A percentile compares a stretch with the other conserved stretches of the same genome.
Evolutionary conservation across 1,139 yeast species (phyloP).

Genomic region (Blastobotrys aristatus): DNA sequence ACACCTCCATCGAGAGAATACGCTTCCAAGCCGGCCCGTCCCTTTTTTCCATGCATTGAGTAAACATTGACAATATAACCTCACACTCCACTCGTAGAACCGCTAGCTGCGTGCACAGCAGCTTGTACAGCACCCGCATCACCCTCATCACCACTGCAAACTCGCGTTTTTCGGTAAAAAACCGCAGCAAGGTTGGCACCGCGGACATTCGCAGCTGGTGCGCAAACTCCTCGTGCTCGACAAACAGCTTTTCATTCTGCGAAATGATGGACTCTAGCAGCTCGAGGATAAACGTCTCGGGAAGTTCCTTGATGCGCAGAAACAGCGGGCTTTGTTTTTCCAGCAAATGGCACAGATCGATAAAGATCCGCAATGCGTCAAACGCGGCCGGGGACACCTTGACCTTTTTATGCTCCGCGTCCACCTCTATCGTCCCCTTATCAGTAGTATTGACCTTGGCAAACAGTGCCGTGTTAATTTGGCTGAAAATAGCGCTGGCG

Average conservation of each 20-base stretch:
- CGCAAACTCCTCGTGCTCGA: conserved; percentile 58
- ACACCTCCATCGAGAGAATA: conserved; percentile 66
- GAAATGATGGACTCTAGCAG: conserved; percentile 64
- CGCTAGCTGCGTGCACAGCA: conserved; percentile 56
- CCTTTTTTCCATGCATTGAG: conserved; percentile 54
- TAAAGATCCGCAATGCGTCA: conserved; percentile 66
- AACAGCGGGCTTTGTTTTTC: conserved; percentile 55
- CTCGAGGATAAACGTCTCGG: conserved; percentile 71
- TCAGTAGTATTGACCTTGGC: conserved; percentile 53
- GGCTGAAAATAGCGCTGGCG: conserved; percentile 90
- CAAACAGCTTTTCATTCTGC: conserved; percentile 54
- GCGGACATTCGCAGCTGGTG: conserved; percentile 59
- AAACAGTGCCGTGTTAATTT: conserved; percentile 67
- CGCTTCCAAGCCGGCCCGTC: conserved; percentile 65
- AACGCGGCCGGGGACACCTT: conserved; percentile 50
- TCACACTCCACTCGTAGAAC: conserved; percentile 72
- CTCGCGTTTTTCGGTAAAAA: conserved; percentile 55
- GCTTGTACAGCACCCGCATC: conserved; percentile 59
- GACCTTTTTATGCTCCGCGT: conserved; percentile 44
- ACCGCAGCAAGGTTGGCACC: conserved; percentile 68
- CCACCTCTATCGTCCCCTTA: conserved; percentile 19
- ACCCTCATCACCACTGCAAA: conserved; percentile 71
- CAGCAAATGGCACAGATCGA: conserved; percentile 64
- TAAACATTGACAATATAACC: conserved; percentile 66
- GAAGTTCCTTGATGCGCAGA: conserved; percentile 49